Evolutionary conservation across 2,329 filamentous ascomycete genomes (phyloP).

Genomic region (Orbilia oligospora): DNA sequence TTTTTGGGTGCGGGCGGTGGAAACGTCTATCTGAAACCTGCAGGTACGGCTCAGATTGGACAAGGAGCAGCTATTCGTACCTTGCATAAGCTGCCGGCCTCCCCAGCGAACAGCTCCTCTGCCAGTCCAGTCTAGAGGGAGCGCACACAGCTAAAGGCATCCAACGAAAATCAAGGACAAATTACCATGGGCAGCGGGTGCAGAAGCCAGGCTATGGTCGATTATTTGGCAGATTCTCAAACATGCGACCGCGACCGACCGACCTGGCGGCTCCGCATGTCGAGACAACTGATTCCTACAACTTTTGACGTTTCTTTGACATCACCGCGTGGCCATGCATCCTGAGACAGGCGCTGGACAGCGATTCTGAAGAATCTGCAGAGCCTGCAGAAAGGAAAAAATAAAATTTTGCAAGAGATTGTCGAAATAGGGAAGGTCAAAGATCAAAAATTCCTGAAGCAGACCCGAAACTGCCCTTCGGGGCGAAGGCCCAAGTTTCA

Average conservation of each 20-base stretch:
- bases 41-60: slow-evolving; percentile 59
- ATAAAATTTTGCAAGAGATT: slow-evolving; percentile 8
- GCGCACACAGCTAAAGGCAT: not conserved
- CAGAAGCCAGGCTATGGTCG: slow-evolving; percentile 40
- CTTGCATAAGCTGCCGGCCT: slow-evolving; percentile 58
- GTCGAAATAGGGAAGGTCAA: slow-evolving; percentile 56
- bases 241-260: slow-evolving; percentile 42
- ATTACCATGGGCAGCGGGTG: slow-evolving; percentile 23
- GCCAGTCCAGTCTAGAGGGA: not conserved
- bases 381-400: not conserved
- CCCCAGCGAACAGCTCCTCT: slow-evolving; percentile 32
- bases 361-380: slow-evolving; percentile 21
- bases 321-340: slow-evolving; percentile 28
- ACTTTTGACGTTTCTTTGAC: slow-evolving; percentile 17
- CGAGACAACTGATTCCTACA: slow-evolving; percentile 38
- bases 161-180: slow-evolving; percentile 17
- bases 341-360: slow-evolving; percentile 46
- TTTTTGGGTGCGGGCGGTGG: slow-evolving; percentile 56
- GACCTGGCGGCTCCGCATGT: slow-evolving; percentile 33
- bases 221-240: slow-evolving; percentile 59
- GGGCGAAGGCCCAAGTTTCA: slow-evolving; percentile 46
- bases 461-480: slow-evolving; percentile 54
- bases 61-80: slow-evolving; percentile 54
- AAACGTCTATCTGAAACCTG: slow-evolving; percentile 61
- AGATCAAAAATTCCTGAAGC: slow-evolving; percentile 56